Conservation (phyloP, 345 rosid species). For the Stellera chamaejasme region DNA sequence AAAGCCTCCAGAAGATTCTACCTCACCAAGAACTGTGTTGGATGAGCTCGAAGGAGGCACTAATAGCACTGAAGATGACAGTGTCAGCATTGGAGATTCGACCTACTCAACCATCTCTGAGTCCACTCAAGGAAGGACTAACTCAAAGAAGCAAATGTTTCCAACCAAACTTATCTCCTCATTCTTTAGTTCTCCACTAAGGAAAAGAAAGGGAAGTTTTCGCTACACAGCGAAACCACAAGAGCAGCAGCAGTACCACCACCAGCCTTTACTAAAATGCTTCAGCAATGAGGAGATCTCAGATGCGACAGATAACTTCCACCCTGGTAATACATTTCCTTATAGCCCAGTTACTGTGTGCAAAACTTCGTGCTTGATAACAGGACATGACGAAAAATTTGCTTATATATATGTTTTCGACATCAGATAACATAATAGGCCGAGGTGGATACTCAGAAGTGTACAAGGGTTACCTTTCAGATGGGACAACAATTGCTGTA, state of each 20-base stretch:
- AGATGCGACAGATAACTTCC: slow-evolving; percentile 60
- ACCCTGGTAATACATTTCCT: slow-evolving; percentile 35
- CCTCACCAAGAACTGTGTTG: slow-evolving; percentile 53
- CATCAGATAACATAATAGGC: slow-evolving; percentile 63
- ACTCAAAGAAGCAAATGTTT: slow-evolving; percentile 27
- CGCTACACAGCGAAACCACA: slow-evolving; percentile 19
- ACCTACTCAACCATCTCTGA: slow-evolving; percentile 38
- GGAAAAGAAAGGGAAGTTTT: slow-evolving; percentile 30
- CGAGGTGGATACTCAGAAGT: slow-evolving; percentile 91
- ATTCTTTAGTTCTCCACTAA: slow-evolving; percentile 41
- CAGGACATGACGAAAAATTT: no score
- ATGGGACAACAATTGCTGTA: slow-evolving; percentile 70
- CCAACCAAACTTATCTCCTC: slow-evolving; percentile 46
- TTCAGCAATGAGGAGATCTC: slow-evolving; percentile 70
- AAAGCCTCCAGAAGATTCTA: slow-evolving; percentile 2
- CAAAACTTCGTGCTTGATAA: no score
- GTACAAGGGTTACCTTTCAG: slow-evolving; percentile 72
- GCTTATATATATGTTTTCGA: neutral
- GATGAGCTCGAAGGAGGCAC: slow-evolving; percentile 46
- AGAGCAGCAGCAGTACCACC: neutral
- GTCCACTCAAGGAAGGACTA: slow-evolving; percentile 24
- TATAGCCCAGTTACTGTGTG: no score
- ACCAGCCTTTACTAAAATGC: slow-evolving; percentile 49
- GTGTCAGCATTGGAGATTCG: slow-evolving; percentile 40
- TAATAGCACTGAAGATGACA: slow-evolving; percentile 49